Evolutionary conservation across 2,329 filamentous ascomycete genomes (phyloP).

Genomic region (Gaeumannomyces tritici): DNA sequence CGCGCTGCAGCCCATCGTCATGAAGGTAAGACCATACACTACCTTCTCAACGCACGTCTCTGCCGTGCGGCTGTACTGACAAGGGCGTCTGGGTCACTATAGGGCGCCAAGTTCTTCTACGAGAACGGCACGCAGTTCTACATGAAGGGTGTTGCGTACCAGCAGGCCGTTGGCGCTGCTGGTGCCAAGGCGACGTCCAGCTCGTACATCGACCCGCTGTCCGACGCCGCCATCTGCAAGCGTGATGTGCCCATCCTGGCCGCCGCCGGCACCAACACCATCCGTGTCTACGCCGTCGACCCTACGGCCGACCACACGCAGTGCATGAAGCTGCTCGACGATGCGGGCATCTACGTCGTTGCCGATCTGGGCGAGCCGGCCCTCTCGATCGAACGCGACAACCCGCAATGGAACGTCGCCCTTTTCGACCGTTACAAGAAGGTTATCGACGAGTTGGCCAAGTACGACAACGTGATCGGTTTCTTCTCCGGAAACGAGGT

Average conservation of each 20-base stretch:
- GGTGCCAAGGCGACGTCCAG: slow-evolving; percentile 34
- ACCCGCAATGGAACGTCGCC: slow-evolving; percentile 67
- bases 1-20: slow-evolving; percentile 48
- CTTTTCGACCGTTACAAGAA: slow-evolving; percentile 73
- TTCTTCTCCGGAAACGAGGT: slow-evolving; percentile 99
- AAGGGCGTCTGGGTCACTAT: neutral
- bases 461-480: slow-evolving; percentile 86
- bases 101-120: slow-evolving; percentile 62
- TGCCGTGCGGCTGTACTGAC: neutral
- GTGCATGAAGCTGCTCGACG: slow-evolving; percentile 77
- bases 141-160: slow-evolving; percentile 92
- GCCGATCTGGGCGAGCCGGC: slow-evolving; percentile 79
- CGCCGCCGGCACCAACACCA: slow-evolving; percentile 77
- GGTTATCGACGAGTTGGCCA: slow-evolving; percentile 71
- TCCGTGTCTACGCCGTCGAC: slow-evolving; percentile 92
- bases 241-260: slow-evolving; percentile 78
- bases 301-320: slow-evolving; percentile 65
- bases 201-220: slow-evolving; percentile 71
- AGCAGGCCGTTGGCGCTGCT: slow-evolving; percentile 61
- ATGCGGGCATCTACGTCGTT: slow-evolving; percentile 89
- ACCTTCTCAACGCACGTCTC: neutral
- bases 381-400: slow-evolving; percentile 75
- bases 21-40: slow-evolving; percentile 45
- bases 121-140: slow-evolving; percentile 60
- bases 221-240: slow-evolving; percentile 60